phyloP scores from a whole-genome alignment of 441 rosid species.

The Gossypium davidsonii region DNA sequence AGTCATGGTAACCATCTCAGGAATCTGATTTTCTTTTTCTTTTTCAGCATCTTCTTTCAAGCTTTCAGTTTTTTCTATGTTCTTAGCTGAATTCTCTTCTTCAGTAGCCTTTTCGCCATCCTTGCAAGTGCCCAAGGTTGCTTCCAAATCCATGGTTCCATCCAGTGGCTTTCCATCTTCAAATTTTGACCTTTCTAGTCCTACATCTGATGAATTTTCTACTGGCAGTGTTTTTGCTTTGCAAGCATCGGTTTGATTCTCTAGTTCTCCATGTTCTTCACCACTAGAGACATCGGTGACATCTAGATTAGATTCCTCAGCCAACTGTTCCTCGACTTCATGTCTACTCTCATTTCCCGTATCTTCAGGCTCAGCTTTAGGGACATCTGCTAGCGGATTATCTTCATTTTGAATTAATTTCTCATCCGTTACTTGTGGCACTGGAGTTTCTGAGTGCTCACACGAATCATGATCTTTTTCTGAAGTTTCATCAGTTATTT shows the following conservation, averaged over 20 bases:
- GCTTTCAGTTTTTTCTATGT: constrained; percentile 15
- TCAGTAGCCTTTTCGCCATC: constrained; percentile 16
- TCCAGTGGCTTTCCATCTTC: constrained; percentile 20
- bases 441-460: constrained; percentile 15
- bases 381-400: constrained; percentile 14
- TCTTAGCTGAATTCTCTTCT: constrained; percentile 17
- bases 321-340: constrained; percentile 8
- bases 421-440: constrained; percentile 8
- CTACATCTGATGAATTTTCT: not conserved
- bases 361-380: constrained; percentile 18
- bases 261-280: not conserved
- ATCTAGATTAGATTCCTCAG: constrained; percentile 14
- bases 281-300: constrained; percentile 7
- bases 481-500: constrained; percentile 16
- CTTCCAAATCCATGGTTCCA: constrained; percentile 12
- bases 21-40: constrained; percentile 11
- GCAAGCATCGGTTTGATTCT: not conserved
- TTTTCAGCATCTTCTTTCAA: constrained; percentile 20
- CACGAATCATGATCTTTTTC: constrained; percentile 3
- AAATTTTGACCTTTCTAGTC: not conserved
- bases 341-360: constrained; percentile 4
- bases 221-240: not conserved
- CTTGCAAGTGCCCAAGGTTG: not conserved
- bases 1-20: not conserved
- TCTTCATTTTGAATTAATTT: constrained; percentile 7